These are phyloP conservation scores for Aspergillus candidus DNA, from an alignment of 2,329 filamentous ascomycete genomes.

Conservation along the genomic window DNA sequence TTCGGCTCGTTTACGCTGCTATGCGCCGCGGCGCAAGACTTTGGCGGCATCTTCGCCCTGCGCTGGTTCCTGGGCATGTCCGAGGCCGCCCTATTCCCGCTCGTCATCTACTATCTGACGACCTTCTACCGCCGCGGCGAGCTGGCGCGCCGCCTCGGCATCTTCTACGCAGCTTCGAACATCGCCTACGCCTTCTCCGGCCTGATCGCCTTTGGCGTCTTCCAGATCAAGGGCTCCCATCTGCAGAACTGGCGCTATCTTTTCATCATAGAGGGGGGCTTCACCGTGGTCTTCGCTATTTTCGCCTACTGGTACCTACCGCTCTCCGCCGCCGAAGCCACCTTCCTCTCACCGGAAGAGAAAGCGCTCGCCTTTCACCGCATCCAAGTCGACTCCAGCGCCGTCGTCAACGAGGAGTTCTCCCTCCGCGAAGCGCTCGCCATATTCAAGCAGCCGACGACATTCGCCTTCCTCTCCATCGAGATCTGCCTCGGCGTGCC, in stretches of 20 bases:
- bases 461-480: conserved; percentile 51
- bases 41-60: conserved; percentile 59
- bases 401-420: conserved; percentile 54
- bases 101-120: conserved; percentile 60
- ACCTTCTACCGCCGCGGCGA: conserved; percentile 67
- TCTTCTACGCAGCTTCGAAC: conserved; percentile 71
- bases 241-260: conserved; percentile 50
- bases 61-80: conserved; percentile 65
- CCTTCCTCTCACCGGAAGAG: conserved; percentile 61
- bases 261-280: conserved; percentile 52
- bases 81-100: conserved; percentile 63
- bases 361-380: conserved; percentile 63
- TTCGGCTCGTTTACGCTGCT: conserved; percentile 63
- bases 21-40: conserved; percentile 52
- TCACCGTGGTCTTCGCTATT: conserved; percentile 55
- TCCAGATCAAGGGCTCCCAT: conserved; percentile 48
- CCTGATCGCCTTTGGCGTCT: conserved; percentile 55
- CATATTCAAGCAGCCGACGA: conserved; percentile 50
- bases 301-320: conserved; percentile 68
- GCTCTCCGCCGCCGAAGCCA: conserved; percentile 55
- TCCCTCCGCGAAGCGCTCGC: conserved; percentile 46
- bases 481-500: conserved; percentile 57
- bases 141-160: conserved; percentile 61
- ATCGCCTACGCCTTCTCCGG: conserved; percentile 64
- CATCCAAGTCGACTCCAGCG: conserved; percentile 70